Conservation (phyloP, 1,284 basidiomycete genomes). For the Ceratobasidium papillatum region DNA sequence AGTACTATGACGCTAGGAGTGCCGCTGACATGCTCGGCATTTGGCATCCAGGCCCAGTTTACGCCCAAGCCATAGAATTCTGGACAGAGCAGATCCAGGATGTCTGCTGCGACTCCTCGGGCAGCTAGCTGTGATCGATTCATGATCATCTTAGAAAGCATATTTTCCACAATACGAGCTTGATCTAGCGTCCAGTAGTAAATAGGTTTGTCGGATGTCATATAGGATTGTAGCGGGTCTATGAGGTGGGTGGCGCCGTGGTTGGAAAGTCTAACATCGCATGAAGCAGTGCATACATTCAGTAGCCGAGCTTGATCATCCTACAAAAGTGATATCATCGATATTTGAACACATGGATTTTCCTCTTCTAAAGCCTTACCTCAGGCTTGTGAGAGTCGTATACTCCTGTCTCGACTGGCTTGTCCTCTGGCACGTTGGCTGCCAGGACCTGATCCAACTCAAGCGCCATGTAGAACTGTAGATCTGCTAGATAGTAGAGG, state of each 20-base stretch:
- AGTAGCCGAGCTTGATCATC: not conserved
- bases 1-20: not conserved
- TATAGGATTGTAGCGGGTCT: not conserved
- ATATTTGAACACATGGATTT: not conserved
- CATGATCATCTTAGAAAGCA: not conserved
- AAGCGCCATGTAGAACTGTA: not conserved
- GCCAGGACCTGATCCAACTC: not conserved
- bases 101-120: not conserved
- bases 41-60: not conserved
- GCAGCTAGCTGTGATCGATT: not conserved
- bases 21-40: not conserved
- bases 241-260: not conserved
- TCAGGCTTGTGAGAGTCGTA: not conserved
- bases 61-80: not conserved
- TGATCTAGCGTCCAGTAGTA: not conserved
- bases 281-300: not conserved
- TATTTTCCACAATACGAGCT: not conserved
- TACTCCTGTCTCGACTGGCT: not conserved
- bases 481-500: too few relatives aligned
- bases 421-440: not conserved
- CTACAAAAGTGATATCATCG: not conserved
- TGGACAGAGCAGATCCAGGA: slow-evolving; percentile 1
- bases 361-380: not conserved
- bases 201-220: not conserved
- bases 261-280: not conserved